phyloP scores from a whole-genome alignment of 305 asterid species.

The Fraxinus nigra region DNA sequence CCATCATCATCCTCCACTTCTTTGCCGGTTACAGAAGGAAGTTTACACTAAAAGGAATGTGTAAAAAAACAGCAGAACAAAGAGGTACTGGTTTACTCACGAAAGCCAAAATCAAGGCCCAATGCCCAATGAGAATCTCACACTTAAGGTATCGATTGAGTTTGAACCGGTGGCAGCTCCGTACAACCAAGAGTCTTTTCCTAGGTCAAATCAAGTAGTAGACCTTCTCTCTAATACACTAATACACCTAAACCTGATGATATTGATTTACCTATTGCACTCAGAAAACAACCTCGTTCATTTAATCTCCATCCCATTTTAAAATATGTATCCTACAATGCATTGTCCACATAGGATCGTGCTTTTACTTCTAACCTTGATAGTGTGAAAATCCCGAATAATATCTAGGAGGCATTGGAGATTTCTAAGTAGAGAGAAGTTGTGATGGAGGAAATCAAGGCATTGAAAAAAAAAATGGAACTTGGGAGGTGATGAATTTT shows the following conservation, averaged over 20 bases:
- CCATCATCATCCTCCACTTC: not conserved
- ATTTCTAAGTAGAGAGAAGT: too few relatives aligned
- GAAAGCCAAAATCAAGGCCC: not conserved
- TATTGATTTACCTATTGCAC: not conserved
- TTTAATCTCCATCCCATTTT: not conserved
- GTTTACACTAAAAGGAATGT: not conserved
- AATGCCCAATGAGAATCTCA: not conserved
- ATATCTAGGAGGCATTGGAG: not conserved
- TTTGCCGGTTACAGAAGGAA: not conserved
- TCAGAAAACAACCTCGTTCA: not conserved
- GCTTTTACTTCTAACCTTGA: not conserved
- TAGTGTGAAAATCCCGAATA: not conserved
- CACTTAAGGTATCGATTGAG: not conserved
- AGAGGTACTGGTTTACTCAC: not conserved
- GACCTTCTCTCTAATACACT: not conserved
- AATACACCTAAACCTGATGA: not conserved
- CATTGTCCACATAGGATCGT: not conserved
- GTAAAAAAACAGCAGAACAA: not conserved
- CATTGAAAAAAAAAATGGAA: too few relatives aligned
- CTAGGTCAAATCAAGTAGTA: not conserved
- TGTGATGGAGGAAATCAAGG: too few relatives aligned
- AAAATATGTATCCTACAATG: not conserved
- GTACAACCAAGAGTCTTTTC: not conserved
- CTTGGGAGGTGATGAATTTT: not conserved
- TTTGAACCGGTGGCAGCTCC: not conserved